phyloP scores from a whole-genome alignment of 768 basidiomycete genomes.

The Cystoderma amianthinum region DNA sequence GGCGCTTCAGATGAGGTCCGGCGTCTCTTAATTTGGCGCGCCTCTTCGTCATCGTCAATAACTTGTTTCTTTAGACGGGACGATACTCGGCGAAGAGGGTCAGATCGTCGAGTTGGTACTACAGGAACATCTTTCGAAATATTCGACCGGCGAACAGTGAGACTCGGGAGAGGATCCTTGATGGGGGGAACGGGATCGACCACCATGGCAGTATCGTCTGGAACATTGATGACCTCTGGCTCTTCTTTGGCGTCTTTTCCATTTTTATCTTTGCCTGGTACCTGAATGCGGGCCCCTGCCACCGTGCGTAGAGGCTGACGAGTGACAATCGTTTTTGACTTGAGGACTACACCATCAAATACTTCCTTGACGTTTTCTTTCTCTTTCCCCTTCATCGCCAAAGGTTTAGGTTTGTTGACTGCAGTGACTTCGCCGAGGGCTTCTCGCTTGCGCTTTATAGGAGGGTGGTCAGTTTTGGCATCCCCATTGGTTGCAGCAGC shows the following conservation, averaged over 20 bases:
- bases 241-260: constrained; percentile 23
- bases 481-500: constrained; percentile 28
- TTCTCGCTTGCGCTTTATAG: constrained; percentile 73
- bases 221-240: constrained; percentile 13
- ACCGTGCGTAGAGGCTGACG: constrained; percentile 56
- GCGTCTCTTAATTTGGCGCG: constrained; percentile 66
- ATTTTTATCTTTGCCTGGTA: constrained; percentile 14
- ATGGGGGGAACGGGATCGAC: constrained; percentile 31
- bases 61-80: constrained; percentile 17
- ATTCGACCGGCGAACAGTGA: constrained; percentile 31
- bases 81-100: constrained; percentile 15
- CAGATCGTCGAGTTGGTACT: constrained; percentile 12
- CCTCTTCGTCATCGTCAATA: constrained; percentile 50
- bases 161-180: constrained; percentile 27
- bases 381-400: constrained; percentile 45
- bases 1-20: constrained; percentile 62
- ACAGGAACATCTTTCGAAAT: constrained; percentile 22
- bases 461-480: constrained; percentile 36
- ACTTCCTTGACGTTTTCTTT: constrained; percentile 48
- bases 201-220: constrained; percentile 48
- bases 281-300: constrained; percentile 29
- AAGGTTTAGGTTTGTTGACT: constrained; percentile 40
- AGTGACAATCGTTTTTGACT: constrained; percentile 33
- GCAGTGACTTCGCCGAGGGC: constrained; percentile 69
- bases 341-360: constrained; percentile 60